phyloP scores from a whole-genome alignment of 495 filamentous ascomycete genomes.

The Daldinia caldariorum region DNA sequence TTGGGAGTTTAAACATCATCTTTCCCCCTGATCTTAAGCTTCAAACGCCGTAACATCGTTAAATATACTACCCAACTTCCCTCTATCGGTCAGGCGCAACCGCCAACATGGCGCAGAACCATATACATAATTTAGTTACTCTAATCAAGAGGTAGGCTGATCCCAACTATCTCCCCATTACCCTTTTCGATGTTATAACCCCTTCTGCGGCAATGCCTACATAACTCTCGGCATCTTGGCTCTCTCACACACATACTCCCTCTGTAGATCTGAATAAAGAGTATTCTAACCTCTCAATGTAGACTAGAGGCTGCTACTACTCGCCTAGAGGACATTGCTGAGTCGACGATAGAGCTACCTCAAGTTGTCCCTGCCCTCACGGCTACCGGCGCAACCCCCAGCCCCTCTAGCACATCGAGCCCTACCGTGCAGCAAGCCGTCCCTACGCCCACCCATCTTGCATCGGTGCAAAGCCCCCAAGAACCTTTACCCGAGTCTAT shows the following conservation, averaged over 20 bases:
- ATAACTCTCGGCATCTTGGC: background rate
- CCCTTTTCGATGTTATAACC: background rate
- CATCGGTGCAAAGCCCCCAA: conserved; percentile 53
- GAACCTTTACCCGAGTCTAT: conserved; percentile 78
- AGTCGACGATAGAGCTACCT: conserved; percentile 69
- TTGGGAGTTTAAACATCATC: conserved; percentile 3
- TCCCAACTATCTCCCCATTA: background rate
- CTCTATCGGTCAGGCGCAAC: conserved; percentile 7
- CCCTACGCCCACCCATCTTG: conserved; percentile 50
- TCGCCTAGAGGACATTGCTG: conserved; percentile 93
- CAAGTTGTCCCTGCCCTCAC: conserved; percentile 56
- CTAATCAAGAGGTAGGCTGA: conserved; percentile 91
- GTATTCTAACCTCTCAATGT: conserved; percentile 43
- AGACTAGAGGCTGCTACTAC: conserved; percentile 98
- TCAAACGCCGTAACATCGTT: conserved; percentile 12
- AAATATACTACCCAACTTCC: conserved; percentile 11
- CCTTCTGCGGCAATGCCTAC: background rate
- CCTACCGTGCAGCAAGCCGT: conserved; percentile 45
- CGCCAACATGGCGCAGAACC: conserved; percentile 63
- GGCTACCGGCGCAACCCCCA: conserved; percentile 48
- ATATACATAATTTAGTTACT: conserved; percentile 96
- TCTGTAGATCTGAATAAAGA: background rate
- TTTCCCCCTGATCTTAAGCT: conserved; percentile 30
- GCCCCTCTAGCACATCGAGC: conserved; percentile 42
- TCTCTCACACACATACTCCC: background rate